phyloP scores from a whole-genome alignment of 176 grass and related monocot genomes.

The Hyparrhenia diplandra region DNA sequence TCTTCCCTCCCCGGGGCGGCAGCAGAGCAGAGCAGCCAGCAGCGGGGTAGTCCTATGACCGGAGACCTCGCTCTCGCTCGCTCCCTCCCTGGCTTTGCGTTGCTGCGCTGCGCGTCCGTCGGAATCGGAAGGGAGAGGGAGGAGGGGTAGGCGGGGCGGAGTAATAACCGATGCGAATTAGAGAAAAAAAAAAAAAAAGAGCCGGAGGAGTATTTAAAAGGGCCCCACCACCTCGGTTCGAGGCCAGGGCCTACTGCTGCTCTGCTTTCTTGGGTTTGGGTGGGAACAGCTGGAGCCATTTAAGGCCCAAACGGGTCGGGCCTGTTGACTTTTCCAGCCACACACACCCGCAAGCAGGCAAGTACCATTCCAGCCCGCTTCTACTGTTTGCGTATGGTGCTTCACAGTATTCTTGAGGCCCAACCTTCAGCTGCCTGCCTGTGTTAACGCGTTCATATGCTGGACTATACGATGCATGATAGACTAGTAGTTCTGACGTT shows the following conservation, averaged over 20 bases:
- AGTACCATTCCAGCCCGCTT: background rate
- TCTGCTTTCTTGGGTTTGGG: conserved; percentile 36
- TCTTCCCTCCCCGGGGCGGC: too few species aligned
- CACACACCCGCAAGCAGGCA: background rate
- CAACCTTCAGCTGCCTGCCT: background rate
- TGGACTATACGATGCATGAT: background rate
- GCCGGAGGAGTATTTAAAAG: conserved; percentile 50
- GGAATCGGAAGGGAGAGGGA: background rate
- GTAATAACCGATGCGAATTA: conserved; percentile 64
- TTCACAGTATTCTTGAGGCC: background rate
- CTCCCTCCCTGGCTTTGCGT: background rate
- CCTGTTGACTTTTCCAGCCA: conserved; percentile 11
- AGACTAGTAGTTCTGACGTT: too few species aligned
- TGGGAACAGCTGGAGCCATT: conserved; percentile 72
- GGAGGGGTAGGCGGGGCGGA: conserved; percentile 9
- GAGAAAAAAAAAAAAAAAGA: too few species aligned
- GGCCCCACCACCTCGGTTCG: conserved; percentile 21
- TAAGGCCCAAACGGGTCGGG: conserved; percentile 39
- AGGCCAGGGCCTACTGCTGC: conserved; percentile 30
- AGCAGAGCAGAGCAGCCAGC: too few species aligned
- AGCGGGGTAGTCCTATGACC: too few species aligned
- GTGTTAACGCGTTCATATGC: background rate
- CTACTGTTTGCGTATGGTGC: background rate
- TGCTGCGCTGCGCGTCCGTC: background rate
- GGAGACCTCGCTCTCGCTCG: background rate